These are phyloP conservation scores for Colletotrichum trifolii DNA, from an alignment of 2,329 filamentous ascomycete species.

Conservation along the genomic window DNA sequence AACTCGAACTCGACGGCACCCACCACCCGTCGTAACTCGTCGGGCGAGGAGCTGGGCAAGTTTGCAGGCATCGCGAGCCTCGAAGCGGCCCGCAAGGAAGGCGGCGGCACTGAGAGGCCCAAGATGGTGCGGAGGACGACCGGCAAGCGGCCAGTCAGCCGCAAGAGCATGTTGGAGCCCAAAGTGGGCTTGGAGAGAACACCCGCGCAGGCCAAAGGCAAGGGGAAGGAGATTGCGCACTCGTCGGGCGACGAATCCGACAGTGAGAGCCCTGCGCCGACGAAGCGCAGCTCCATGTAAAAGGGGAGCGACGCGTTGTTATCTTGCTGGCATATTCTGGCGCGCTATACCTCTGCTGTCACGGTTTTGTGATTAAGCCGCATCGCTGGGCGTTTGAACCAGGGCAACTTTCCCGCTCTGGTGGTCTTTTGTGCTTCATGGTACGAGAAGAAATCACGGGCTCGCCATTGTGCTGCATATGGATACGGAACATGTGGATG, in stretches of 20 bases:
- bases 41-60: slow-evolving; percentile 52
- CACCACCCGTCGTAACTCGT: slow-evolving; percentile 64
- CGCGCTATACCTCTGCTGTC: slow-evolving; percentile 34
- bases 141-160: slow-evolving; percentile 49
- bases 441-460: slow-evolving; percentile 19
- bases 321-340: slow-evolving; percentile 34
- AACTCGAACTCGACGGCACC: slow-evolving; percentile 56
- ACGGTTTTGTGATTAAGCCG: slow-evolving; percentile 20
- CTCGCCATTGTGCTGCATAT: slow-evolving; percentile 17
- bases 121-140: slow-evolving; percentile 44
- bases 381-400: slow-evolving; percentile 32
- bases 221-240: slow-evolving; percentile 59
- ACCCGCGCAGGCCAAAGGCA: slow-evolving; percentile 49
- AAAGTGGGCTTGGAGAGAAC: slow-evolving; percentile 45
- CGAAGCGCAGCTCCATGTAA: slow-evolving; percentile 57
- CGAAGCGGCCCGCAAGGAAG: slow-evolving; percentile 50
- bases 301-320: slow-evolving; percentile 27
- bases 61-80: slow-evolving; percentile 40
- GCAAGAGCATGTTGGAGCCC: slow-evolving; percentile 55
- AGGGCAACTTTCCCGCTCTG: slow-evolving; percentile 1
- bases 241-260: slow-evolving; percentile 45
- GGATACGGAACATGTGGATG: slow-evolving; percentile 22
- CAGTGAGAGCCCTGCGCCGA: slow-evolving; percentile 40
- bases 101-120: slow-evolving; percentile 39
- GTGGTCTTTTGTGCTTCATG: not conserved